Evolutionary conservation across 164 flowering plant species (phyloP), one percentile per base, ranked within the genome.

Genomic region (Vitis vinifera): DNA sequence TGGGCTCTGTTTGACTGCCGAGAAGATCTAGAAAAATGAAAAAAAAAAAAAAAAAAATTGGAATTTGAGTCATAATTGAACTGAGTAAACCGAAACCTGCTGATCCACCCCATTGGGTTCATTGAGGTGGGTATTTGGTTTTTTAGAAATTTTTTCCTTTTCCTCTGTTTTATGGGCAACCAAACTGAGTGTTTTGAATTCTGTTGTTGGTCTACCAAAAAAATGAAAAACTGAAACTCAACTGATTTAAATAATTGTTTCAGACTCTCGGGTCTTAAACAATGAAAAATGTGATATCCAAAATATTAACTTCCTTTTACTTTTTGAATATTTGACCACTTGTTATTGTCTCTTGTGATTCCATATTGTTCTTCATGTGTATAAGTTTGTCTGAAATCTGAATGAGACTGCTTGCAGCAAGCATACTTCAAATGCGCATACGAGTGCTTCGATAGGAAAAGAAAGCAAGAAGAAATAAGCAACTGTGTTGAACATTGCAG

Each of bases 391-490:
- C 27, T 44, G 49, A 48, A 31, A 8, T 58, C 37, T 51, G 19
- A 10, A 9, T 51, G 55, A 16, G 55, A 0, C 49, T 63, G 50
- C 12, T 63, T 86, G 77, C 92, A 96, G 98, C 82, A 90, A 92
- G 94, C 94, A 4, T 96, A 96, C 75, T 96, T 96, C 82, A 89
- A 83, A 78, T 96, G 99, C 62, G 98, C 99, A 0, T 80, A 93
- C 51, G 95, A 93, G 72, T 96, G 99, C 81, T 96, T 96, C 61
- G 99, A 96, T 63, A 78, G 97, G 82, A 86, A 87, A 29, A 84
- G 87, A 53, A 85, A 27, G 57, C 88, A 84, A 19, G 94, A 89
- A 13, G 94, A 89, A 78, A 93, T 96, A 15, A 75, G 80, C 71
- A 83, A 75, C 66, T 96, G 99, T 71, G 98, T 89, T 15, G 99